These are phyloP conservation scores for Phytophthora agathidicida DNA, from an alignment of 352 stramenopile species.

Conservation along the genomic window DNA sequence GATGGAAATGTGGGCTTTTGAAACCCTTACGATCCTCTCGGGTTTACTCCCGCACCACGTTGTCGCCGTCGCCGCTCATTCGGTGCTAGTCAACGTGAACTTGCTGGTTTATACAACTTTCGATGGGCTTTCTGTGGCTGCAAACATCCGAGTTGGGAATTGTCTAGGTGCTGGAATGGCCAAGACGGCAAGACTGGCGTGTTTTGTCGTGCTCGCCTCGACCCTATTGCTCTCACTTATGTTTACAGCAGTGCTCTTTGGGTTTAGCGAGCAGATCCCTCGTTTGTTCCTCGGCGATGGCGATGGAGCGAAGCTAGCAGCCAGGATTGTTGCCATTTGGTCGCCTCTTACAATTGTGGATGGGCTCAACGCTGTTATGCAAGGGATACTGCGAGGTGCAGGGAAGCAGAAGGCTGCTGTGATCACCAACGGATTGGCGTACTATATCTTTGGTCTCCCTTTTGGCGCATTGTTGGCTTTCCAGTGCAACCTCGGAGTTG, in stretches of 20 bases:
- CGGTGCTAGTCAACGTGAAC: constrained; percentile 63
- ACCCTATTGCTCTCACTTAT: constrained; percentile 29
- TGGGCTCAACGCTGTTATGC: constrained; percentile 48
- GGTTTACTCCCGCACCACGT: constrained; percentile 52
- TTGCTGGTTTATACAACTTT: constrained; percentile 64
- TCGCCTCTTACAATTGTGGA: constrained; percentile 51
- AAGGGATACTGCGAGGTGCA: constrained; percentile 68
- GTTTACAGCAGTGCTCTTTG: constrained; percentile 22
- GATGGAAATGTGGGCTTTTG: constrained; percentile 68
- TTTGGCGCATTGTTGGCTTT: constrained; percentile 61
- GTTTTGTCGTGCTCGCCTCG: constrained; percentile 33
- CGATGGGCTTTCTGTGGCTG: constrained; percentile 50
- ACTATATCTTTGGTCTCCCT: constrained; percentile 73
- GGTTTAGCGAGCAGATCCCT: constrained; percentile 29
- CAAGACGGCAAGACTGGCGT: constrained; percentile 46
- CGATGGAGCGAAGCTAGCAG: constrained; percentile 35
- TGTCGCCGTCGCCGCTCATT: constrained; percentile 54
- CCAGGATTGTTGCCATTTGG: constrained; percentile 44
- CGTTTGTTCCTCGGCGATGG: constrained; percentile 43
- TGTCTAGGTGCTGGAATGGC: constrained; percentile 44
- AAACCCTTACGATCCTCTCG: constrained; percentile 52
- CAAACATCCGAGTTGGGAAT: constrained; percentile 66
- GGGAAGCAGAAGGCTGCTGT: constrained; percentile 61
- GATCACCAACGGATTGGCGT: constrained; percentile 60
- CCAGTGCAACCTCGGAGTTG: constrained; percentile 39